Evolutionary conservation across 225 moss, liverwort and hornwort genomes (phyloP).

Genomic region (Ulota crispa): DNA sequence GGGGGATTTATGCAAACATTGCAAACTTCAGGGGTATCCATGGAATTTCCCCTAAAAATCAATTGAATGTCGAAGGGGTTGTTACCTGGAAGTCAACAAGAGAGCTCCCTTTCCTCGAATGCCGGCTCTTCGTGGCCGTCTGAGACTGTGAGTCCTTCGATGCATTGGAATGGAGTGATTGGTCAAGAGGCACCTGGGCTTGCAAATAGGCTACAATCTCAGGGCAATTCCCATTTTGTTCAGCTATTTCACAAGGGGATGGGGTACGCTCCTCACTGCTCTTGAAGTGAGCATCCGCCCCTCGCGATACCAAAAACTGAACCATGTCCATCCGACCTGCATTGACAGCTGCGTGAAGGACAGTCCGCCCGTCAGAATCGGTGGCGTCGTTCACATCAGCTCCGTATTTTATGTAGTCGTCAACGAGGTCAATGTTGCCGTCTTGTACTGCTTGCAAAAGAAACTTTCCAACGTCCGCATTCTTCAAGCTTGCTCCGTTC

Average conservation of each 20-base stretch:
- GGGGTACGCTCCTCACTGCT: conserved; percentile 40
- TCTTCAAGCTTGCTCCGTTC: conserved; percentile 56
- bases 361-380: conserved; percentile 46
- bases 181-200: conserved; percentile 8
- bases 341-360: conserved; percentile 55
- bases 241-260: conserved; percentile 52
- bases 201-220: conserved; percentile 22
- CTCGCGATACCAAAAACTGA: conserved; percentile 49
- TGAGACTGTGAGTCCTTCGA: background rate
- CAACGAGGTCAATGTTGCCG: conserved; percentile 37
- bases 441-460: conserved; percentile 49
- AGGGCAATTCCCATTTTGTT: background rate
- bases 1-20: too few relatives aligned
- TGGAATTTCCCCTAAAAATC: background rate
- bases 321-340: conserved; percentile 41
- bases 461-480: conserved; percentile 47
- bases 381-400: conserved; percentile 49
- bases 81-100: conserved; percentile 31
- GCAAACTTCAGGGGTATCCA: too few relatives aligned
- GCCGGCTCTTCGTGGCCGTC: background rate
- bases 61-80: background rate
- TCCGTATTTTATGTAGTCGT: conserved; percentile 55
- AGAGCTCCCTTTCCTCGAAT: conserved; percentile 24
- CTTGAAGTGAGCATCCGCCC: conserved; percentile 49
- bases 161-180: background rate